Conservation (phyloP, 2,329 filamentous ascomycete genomes). For the Cladophialophora carrionii region DNA sequence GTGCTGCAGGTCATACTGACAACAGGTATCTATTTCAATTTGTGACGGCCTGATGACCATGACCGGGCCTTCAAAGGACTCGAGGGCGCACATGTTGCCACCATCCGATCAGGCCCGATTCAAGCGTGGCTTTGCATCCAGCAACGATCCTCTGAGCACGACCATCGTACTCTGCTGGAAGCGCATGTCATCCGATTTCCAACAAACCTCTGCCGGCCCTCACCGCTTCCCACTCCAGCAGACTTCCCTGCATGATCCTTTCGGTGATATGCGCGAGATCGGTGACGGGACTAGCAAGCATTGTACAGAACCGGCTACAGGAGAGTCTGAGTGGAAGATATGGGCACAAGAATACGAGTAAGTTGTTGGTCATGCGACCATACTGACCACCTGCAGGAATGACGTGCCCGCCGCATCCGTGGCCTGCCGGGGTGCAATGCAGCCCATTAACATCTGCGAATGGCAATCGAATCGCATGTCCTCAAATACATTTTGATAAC, state of each 20-base stretch:
- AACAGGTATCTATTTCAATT: background rate
- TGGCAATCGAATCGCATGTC: background rate
- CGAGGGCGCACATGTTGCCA: slow-evolving; percentile 8
- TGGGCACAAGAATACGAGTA: slow-evolving; percentile 8
- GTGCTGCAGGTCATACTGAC: slow-evolving; percentile 8
- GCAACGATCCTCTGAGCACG: background rate
- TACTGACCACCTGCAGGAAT: slow-evolving; percentile 25
- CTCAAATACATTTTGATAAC: slow-evolving; percentile 6
- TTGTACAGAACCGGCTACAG: background rate
- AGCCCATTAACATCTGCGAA: background rate
- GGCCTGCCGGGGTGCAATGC: slow-evolving; percentile 15
- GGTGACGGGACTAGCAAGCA: background rate
- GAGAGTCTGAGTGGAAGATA: slow-evolving; percentile 10
- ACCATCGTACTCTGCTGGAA: background rate
- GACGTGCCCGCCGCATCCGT: slow-evolving; percentile 30
- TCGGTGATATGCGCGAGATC: background rate
- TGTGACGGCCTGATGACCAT: background rate
- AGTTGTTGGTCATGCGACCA: slow-evolving; percentile 32
- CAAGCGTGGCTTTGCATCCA: slow-evolving; percentile 1
- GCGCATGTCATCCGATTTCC: background rate
- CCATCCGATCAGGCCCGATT: slow-evolving; percentile 9
- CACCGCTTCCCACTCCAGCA: background rate
- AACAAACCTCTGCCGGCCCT: background rate
- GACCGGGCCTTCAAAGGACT: background rate
- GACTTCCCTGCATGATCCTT: background rate